Evolutionary conservation across 2,329 filamentous ascomycete genomes (phyloP).

Genomic region (Beauveria medogensis): DNA sequence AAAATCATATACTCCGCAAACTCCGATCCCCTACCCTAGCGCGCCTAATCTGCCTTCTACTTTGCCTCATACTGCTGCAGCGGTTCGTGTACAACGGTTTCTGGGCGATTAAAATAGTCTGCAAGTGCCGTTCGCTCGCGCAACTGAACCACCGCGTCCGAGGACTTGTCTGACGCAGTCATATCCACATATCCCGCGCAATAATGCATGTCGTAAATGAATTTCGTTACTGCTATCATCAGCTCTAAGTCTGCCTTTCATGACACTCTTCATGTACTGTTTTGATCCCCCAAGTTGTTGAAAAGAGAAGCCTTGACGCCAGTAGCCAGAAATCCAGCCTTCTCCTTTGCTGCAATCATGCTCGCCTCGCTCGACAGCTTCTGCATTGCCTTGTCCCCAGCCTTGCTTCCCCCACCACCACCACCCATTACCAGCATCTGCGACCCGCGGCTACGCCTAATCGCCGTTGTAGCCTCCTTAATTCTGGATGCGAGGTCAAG

Average conservation of each 20-base stretch:
- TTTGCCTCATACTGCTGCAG: no score
- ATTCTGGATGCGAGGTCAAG: constrained; percentile 80
- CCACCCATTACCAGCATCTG: constrained; percentile 20
- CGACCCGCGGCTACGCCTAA: constrained; percentile 20
- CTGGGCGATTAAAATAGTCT: no score
- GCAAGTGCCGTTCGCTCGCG: no score
- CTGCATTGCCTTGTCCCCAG: constrained; percentile 40
- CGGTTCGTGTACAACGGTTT: no score
- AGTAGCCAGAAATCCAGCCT: constrained; percentile 52
- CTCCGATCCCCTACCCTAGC: no score
- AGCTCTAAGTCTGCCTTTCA: neutral
- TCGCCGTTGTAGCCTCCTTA: constrained; percentile 45
- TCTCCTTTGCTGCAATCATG: constrained; percentile 53
- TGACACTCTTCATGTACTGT: neutral
- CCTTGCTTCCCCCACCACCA: constrained; percentile 39
- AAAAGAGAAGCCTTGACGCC: constrained; percentile 59
- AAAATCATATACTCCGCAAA: no score
- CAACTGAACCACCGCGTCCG: no score
- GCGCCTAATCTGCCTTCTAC: no score
- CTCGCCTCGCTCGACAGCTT: constrained; percentile 55
- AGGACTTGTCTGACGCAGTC: neutral
- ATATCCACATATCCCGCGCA: neutral
- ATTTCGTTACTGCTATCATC: neutral
- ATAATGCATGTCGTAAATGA: neutral
- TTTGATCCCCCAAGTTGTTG: constrained; percentile 28